Conservation (phyloP, 148 eudicot genomes). For the Arbutus unedo region DNA sequence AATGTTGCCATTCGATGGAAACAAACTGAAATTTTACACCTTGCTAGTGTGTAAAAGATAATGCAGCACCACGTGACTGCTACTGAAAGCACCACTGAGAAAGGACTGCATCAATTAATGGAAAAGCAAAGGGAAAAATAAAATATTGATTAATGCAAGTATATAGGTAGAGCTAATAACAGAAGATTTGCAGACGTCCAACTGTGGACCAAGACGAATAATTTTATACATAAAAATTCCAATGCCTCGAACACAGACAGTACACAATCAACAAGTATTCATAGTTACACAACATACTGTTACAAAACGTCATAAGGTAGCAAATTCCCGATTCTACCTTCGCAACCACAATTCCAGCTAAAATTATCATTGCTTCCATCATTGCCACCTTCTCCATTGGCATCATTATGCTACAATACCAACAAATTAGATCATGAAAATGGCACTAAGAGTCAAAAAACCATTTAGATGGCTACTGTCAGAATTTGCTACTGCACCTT, state of each 20-base stretch:
- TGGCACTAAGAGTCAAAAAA: neutral
- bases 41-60: neutral
- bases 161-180: neutral
- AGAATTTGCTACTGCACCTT: conserved; percentile 49
- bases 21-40: neutral
- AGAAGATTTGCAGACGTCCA: neutral
- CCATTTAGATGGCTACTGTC: neutral
- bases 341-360: conserved; percentile 96
- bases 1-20: neutral
- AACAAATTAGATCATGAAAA: conserved; percentile 10
- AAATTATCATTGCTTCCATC: conserved; percentile 96
- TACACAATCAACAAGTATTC: neutral
- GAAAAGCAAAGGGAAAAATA: neutral
- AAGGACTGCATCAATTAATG: neutral
- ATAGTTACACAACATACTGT: neutral
- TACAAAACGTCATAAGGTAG: conserved; percentile 1
- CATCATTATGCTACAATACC: conserved; percentile 71
- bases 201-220: neutral
- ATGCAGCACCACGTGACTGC: neutral
- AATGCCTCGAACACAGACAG: neutral
- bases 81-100: neutral
- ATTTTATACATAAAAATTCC: neutral
- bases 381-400: conserved; percentile 90
- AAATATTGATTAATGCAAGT: neutral
- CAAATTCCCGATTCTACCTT: conserved; percentile 46